phyloP scores from a whole-genome alignment of 2,329 filamentous ascomycete genomes.

The Botryotinia narcissicola region DNA sequence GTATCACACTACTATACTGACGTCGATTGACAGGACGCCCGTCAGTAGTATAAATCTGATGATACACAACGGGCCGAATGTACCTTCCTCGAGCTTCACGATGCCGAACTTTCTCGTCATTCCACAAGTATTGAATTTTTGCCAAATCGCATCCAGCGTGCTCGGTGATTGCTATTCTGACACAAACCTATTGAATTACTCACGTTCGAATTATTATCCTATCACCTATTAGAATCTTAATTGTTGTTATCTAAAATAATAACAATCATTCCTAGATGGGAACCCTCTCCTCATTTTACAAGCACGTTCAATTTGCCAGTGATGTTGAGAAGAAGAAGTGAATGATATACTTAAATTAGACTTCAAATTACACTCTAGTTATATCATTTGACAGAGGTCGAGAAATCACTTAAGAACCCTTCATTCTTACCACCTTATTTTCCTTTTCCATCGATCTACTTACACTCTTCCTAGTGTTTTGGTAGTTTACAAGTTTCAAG shows the following conservation, averaged over 20 bases:
- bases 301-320: not conserved
- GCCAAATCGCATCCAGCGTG: not conserved
- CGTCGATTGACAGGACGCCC: not conserved
- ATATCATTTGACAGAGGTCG: not conserved
- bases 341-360: not conserved
- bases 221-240: constrained; percentile 1
- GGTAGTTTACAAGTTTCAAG: constrained; percentile 1
- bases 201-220: constrained; percentile 9
- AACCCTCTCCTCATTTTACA: not conserved
- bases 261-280: constrained; percentile 1
- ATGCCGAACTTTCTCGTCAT: constrained; percentile 4
- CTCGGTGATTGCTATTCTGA: not conserved
- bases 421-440: not conserved
- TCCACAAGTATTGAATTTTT: constrained; percentile 4
- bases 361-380: not conserved
- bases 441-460: not conserved
- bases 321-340: not conserved
- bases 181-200: constrained; percentile 9
- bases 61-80: constrained; percentile 12
- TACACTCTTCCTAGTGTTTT: not conserved
- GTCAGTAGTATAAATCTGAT: constrained; percentile 8
- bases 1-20: not conserved
- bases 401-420: not conserved
- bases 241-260: not conserved
- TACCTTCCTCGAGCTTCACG: constrained; percentile 6